Evolutionary conservation across 176 grass and related monocot species (phyloP), one percentile per base, ranked within the genome.

Genomic region (Tillandsia leiboldiana): DNA sequence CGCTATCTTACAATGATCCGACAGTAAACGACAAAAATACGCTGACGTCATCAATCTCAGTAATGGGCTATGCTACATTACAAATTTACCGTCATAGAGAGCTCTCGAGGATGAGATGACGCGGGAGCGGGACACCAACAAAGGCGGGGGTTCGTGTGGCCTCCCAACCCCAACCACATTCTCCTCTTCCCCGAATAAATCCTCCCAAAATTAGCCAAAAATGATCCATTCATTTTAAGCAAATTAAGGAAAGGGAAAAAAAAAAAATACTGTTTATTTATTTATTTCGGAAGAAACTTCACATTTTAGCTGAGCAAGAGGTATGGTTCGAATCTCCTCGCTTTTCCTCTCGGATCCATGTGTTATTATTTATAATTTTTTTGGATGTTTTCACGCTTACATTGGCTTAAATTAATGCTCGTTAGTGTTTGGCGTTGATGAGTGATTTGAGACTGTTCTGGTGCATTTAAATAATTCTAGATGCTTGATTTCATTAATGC

Each of bases 121-220:
- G 24, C 24, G 24, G 24, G 24, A 57, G 12, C 53, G 14, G 12
- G 53, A 24, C 17, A 0, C 68, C 77, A 80, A 65, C n/a, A 83
- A 83, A 73, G 54, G n/a, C 77, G 65, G 73, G 33, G 74, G 62
- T 61, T 82, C 74, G n/a, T 58, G 67, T 57, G 64, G 57, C 75
- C 82, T 48, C 51, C 58, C 73, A 8, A 53, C 50, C 48, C 72
- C 73, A 66, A 48, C 48, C 68, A 76, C 54, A 53, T 81, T 17
- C 77, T 77, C 85, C 81, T 51, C 72, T 75, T 80, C 85, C 65
- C 85, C 65, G 56, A 49, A 72, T 76, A 51, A 80, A 76, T 77
- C 27, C 63, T 23, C 56, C 10, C 22, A 23, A 15, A 23, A 61
- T 9, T 9, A 61, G 8, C 56, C 56, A 20, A 18, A 22, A 59